These are phyloP conservation scores for Jamesozyma piceae DNA, from an alignment of 805 yeast genomes.

Conservation along the genomic window DNA sequence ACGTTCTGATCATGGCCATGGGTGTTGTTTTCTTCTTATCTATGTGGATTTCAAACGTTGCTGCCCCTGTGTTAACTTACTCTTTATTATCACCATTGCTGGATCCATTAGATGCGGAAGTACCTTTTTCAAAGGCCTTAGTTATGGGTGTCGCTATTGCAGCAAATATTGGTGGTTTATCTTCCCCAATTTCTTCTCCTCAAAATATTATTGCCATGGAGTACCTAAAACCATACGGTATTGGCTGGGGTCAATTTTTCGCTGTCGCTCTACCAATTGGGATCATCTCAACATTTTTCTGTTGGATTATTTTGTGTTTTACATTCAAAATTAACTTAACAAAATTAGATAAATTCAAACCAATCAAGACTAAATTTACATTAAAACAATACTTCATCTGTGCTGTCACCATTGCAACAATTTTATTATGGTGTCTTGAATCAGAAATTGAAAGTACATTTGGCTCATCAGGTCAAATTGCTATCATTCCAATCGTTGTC, in stretches of 20 bases:
- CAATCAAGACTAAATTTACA: slow-evolving; percentile 58
- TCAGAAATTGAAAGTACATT: slow-evolving; percentile 58
- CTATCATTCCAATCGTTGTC: slow-evolving; percentile 73
- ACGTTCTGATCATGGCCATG: slow-evolving; percentile 73
- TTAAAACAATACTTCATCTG: slow-evolving; percentile 65
- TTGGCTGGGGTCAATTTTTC: slow-evolving; percentile 88
- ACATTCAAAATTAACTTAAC: slow-evolving; percentile 44
- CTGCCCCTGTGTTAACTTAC: slow-evolving; percentile 87
- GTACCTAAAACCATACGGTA: slow-evolving; percentile 57
- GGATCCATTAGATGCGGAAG: slow-evolving; percentile 63
- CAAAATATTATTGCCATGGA: slow-evolving; percentile 88
- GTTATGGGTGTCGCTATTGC: slow-evolving; percentile 87
- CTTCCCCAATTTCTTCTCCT: slow-evolving; percentile 93
- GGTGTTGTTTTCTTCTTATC: slow-evolving; percentile 72
- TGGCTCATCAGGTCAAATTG: slow-evolving; percentile 91
- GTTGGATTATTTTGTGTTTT: slow-evolving; percentile 60
- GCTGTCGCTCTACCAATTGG: slow-evolving; percentile 79
- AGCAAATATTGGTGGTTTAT: slow-evolving; percentile 90
- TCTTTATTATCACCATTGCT: slow-evolving; percentile 81
- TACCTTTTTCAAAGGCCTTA: slow-evolving; percentile 76
- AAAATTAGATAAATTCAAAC: slow-evolving; percentile 38
- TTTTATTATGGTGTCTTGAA: slow-evolving; percentile 82
- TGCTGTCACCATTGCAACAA: slow-evolving; percentile 61
- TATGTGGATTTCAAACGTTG: slow-evolving; percentile 95
- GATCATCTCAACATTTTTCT: slow-evolving; percentile 45